Evolutionary conservation across 2,329 filamentous ascomycete genomes (phyloP).

Genomic region (Fusarium luffae): DNA sequence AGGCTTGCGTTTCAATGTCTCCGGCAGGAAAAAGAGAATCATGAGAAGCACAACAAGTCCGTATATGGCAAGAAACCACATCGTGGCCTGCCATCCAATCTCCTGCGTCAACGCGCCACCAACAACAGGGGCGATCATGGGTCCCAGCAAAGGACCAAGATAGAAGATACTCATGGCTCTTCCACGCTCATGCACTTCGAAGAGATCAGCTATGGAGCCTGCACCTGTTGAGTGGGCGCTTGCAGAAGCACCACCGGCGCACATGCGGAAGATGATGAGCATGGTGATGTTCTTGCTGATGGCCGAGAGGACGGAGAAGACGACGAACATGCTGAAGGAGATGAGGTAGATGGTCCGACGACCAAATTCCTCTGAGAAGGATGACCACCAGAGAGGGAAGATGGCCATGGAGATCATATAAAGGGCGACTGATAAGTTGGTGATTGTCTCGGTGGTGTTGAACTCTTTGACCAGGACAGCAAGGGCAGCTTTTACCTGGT

Average conservation of each 20-base stretch:
- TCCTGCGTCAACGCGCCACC: constrained; percentile 76
- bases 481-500: constrained; percentile 68
- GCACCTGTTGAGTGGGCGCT: constrained; percentile 86
- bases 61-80: constrained; percentile 81
- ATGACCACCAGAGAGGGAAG: constrained; percentile 88
- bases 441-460: constrained; percentile 70
- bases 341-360: constrained; percentile 81
- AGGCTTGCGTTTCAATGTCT: constrained; percentile 63
- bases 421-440: constrained; percentile 80
- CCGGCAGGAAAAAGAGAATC: constrained; percentile 71
- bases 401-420: constrained; percentile 88
- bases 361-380: constrained; percentile 79
- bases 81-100: constrained; percentile 79
- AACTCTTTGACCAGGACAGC: constrained; percentile 71
- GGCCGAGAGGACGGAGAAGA: constrained; percentile 77
- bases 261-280: constrained; percentile 80
- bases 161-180: constrained; percentile 87
- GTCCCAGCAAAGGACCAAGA: constrained; percentile 79
- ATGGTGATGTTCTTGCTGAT: constrained; percentile 76
- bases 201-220: constrained; percentile 85
- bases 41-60: constrained; percentile 68
- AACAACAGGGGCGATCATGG: constrained; percentile 79
- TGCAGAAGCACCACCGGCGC: constrained; percentile 80
- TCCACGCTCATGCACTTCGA: constrained; percentile 78
- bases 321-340: constrained; percentile 76